A percentile compares a stretch with the other conserved stretches of the same genome.
Evolutionary conservation across 2,329 filamentous ascomycete species (phyloP).

Genomic region (Didymella keratinophila): DNA sequence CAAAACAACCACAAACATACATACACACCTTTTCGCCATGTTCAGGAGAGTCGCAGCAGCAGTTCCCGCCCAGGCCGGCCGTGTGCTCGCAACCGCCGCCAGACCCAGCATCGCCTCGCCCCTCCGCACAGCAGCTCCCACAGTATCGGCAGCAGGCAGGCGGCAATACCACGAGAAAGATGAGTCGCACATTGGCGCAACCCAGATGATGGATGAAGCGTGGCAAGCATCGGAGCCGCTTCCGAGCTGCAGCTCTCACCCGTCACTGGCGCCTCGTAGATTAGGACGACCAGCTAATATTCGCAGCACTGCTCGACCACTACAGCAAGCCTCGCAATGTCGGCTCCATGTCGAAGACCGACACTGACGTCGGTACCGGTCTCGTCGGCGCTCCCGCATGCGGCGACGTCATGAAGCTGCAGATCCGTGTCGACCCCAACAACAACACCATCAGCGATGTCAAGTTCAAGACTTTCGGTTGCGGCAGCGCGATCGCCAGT

Average conservation of each 20-base stretch:
- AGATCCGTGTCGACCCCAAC: slow-evolving; percentile 89
- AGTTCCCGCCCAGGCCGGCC: slow-evolving; percentile 61
- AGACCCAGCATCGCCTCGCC: slow-evolving; percentile 59
- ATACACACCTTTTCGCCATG: slow-evolving; percentile 54
- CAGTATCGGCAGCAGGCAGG: slow-evolving; percentile 51
- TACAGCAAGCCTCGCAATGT: slow-evolving; percentile 83
- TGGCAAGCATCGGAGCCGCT: slow-evolving; percentile 24
- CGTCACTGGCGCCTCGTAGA: slow-evolving; percentile 4
- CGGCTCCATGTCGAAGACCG: slow-evolving; percentile 79
- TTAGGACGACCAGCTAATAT: slow-evolving; percentile 51
- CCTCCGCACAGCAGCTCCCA: slow-evolving; percentile 55
- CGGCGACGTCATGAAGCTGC: slow-evolving; percentile 92
- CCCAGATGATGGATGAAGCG: slow-evolving; percentile 10
- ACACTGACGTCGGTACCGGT: slow-evolving; percentile 85
- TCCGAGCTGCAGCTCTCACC: slow-evolving; percentile 11
- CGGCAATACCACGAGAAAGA: slow-evolving; percentile 72
- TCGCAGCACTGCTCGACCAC: slow-evolving; percentile 72
- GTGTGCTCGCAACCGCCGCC: slow-evolving; percentile 58
- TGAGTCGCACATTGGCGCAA: slow-evolving; percentile 50
- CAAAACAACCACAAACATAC: slow-evolving; percentile 13
- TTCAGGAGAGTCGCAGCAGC: slow-evolving; percentile 65
- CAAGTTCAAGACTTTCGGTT: slow-evolving; percentile 98
- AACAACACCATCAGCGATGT: slow-evolving; percentile 91
- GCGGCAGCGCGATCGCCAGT: slow-evolving; percentile 91
- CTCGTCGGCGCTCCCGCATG: slow-evolving; percentile 91